Evolutionary conservation across 2,329 filamentous ascomycete genomes (phyloP).

Genomic region (Cryphonectria nitschkei): DNA sequence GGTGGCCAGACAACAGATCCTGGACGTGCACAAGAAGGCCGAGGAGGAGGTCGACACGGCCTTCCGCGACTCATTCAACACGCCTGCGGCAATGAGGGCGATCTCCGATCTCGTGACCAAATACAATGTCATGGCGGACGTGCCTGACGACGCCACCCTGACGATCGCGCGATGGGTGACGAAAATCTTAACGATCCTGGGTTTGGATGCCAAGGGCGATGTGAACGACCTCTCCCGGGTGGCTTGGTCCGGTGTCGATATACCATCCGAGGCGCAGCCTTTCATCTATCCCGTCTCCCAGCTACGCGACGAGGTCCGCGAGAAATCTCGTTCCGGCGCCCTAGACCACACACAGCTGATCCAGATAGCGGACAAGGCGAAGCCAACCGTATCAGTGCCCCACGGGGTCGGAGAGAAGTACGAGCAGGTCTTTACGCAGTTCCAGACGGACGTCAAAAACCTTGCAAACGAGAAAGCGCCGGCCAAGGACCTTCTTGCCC

Average conservation of each 20-base stretch:
- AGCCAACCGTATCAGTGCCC: slow-evolving; percentile 23
- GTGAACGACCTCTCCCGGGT: slow-evolving; percentile 48
- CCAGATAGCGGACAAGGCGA: slow-evolving; percentile 30
- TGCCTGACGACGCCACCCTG: slow-evolving; percentile 32
- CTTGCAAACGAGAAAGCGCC: slow-evolving; percentile 49
- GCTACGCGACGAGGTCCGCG: slow-evolving; percentile 42
- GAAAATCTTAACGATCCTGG: slow-evolving; percentile 67
- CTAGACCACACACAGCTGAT: slow-evolving; percentile 35
- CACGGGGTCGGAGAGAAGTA: slow-evolving; percentile 32
- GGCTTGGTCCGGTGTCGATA: slow-evolving; percentile 68
- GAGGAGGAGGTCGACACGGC: slow-evolving; percentile 62
- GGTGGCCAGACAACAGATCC: slow-evolving; percentile 39
- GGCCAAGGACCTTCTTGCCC: slow-evolving; percentile 62
- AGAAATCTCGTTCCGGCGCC: slow-evolving; percentile 45
- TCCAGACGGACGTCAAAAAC: slow-evolving; percentile 47
- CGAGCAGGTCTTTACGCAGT: slow-evolving; percentile 37
- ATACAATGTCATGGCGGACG: slow-evolving; percentile 52
- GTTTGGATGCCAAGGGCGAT: slow-evolving; percentile 54
- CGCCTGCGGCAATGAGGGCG: slow-evolving; percentile 62
- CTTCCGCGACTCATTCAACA: slow-evolving; percentile 72
- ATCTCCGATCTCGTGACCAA: slow-evolving; percentile 68
- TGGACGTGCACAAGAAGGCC: slow-evolving; percentile 53
- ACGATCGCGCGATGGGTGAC: slow-evolving; percentile 64
- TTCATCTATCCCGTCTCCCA: slow-evolving; percentile 60
- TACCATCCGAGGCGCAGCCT: slow-evolving; percentile 60